Evolutionary conservation across 2,329 filamentous ascomycete genomes (phyloP).

Genomic region (Microdochium trichocladiopsis): DNA sequence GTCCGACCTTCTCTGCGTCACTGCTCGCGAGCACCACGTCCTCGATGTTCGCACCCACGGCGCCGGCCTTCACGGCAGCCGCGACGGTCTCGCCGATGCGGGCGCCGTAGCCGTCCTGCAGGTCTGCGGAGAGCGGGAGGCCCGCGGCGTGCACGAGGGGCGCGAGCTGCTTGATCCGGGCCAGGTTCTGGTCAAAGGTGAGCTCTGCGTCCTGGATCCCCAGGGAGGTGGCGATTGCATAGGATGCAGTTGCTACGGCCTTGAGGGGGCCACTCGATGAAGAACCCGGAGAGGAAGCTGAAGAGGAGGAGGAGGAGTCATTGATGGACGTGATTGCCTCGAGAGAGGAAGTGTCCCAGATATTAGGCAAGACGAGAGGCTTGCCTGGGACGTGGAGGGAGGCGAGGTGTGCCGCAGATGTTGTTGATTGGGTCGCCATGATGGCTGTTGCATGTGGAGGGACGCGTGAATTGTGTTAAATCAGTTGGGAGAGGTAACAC

Average conservation of each 20-base stretch:
- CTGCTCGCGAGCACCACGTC: conserved; percentile 33
- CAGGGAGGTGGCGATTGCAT: conserved; percentile 37
- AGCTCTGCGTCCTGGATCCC: conserved; percentile 41
- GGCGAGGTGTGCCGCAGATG: not conserved
- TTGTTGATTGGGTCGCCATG: not conserved
- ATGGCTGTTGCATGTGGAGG: not conserved
- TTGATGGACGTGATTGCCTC: conserved; percentile 35
- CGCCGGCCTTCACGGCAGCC: conserved; percentile 40
- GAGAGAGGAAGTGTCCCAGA: conserved; percentile 46
- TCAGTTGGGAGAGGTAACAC: too few relatives aligned
- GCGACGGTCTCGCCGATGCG: conserved; percentile 35
- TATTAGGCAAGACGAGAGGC: conserved; percentile 47
- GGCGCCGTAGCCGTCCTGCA: conserved; percentile 53
- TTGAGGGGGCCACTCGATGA: too few relatives aligned
- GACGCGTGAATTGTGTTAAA: too few relatives aligned
- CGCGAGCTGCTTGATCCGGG: conserved; percentile 35
- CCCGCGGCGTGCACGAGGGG: conserved; percentile 28
- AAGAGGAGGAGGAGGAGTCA: conserved; percentile 5
- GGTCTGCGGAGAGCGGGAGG: conserved; percentile 47
- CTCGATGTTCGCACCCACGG: conserved; percentile 52
- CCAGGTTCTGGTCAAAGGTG: conserved; percentile 41
- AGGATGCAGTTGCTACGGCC: conserved; percentile 42
- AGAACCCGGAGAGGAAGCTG: too few relatives aligned
- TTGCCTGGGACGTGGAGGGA: conserved; percentile 40
- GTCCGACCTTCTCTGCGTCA: not conserved